A percentile compares a stretch with the other conserved stretches of the same genome.
Conservation (phyloP, 805 yeast species). For the Priceomyces castillae region DNA sequence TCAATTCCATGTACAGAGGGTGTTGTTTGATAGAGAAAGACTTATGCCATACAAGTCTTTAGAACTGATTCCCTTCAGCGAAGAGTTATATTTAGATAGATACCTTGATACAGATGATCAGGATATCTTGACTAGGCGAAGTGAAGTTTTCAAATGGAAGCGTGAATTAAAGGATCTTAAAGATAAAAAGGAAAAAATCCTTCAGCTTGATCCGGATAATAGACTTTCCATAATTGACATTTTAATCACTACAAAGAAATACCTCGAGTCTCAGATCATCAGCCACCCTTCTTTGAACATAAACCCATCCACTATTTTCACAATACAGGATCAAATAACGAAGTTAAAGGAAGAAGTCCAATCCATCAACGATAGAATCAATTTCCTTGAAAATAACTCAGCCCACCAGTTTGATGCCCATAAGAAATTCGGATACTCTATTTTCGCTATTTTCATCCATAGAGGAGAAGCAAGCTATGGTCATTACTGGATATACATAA, state of each 20-base stretch:
- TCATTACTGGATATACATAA: constrained; percentile 94
- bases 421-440: constrained; percentile 66
- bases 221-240: constrained; percentile 36
- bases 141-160: constrained; percentile 64
- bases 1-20: constrained; percentile 93
- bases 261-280: constrained; percentile 44
- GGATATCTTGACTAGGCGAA: constrained; percentile 49
- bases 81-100: constrained; percentile 79
- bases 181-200: constrained; percentile 40
- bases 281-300: constrained; percentile 34
- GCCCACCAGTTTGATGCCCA: constrained; percentile 60
- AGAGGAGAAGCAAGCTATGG: constrained; percentile 96
- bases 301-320: constrained; percentile 46
- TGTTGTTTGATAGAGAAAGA: constrained; percentile 75
- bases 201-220: constrained; percentile 38
- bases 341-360: constrained; percentile 47
- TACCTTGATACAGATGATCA: constrained; percentile 70
- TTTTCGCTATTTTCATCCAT: constrained; percentile 92
- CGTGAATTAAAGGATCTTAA: constrained; percentile 45
- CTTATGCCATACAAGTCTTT: constrained; percentile 77
- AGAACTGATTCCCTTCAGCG: constrained; percentile 78
- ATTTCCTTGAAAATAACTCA: constrained; percentile 46
- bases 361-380: constrained; percentile 40
- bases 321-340: constrained; percentile 46
- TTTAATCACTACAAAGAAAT: constrained; percentile 55